Evolutionary conservation across 2,329 filamentous ascomycete genomes (phyloP), one percentile per base, ranked within the genome.

Genomic region (Pseudonectria foliicola): DNA sequence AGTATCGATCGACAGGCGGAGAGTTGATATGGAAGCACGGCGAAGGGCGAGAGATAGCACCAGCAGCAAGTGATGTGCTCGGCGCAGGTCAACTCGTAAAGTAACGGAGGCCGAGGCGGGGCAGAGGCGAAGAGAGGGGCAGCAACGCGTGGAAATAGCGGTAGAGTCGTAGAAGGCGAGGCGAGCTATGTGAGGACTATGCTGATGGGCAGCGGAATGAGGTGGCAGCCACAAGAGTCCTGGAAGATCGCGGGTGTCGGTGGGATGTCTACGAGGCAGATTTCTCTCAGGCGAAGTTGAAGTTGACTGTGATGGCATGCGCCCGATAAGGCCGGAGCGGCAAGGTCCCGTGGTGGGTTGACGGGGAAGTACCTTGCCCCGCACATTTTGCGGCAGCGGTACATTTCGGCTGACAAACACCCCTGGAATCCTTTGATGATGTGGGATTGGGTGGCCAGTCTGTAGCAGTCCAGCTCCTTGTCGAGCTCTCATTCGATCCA

Each of bases 291-390:
- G 18, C 18, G 5, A 21, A 21, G 18, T 21, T 21, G 18, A 21
- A 21, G 18, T 21, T 21, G 18, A 8, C 5, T 21, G 18, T 8
- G 18, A 21, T 21, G 18, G 18, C 18, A 27, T 27, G 12, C 12
- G 25, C 25, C 25, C 13, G 37, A 50, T 45, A 47, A 47, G 39
- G 45, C 43, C 36, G 34, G 41, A 45, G 41, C 26, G 18, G 18
- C 18, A 21, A 43, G 42, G 37, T 42, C 47, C 38, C 36, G 31
- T 37, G 37, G 29, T 21, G 33, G 35, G 29, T 41, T 46, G 36
- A 43, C 13, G 41, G 43, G 40, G 43, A 37, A 42, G 36, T 48
- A 47, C 47, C 41, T 27, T 14, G 31, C 29, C 16, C 43, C 34
- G 35, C 21, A 31, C 31, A 42, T 38, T 34, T 37, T 34, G 31